Conservation (phyloP, 2,329 filamentous ascomycete species). For the Pyricularia grisea region DNA sequence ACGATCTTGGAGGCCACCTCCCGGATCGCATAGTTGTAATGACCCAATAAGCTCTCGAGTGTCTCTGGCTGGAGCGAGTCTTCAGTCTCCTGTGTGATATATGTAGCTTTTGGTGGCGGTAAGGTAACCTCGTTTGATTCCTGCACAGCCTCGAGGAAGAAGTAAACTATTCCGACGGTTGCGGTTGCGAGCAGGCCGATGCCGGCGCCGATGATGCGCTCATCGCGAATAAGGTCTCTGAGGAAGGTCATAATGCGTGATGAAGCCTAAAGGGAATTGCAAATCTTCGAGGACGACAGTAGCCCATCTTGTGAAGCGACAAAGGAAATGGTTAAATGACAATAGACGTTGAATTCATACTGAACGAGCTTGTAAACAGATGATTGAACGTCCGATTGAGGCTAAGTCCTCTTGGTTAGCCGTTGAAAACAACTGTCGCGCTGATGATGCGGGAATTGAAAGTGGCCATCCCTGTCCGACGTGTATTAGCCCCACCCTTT, state of each 20-base stretch:
- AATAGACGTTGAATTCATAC: not conserved
- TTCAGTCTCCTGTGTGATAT: constrained; percentile 68
- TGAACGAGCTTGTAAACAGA: not conserved
- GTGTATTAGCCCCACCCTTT: not conserved
- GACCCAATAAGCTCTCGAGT: constrained; percentile 56
- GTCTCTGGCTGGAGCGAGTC: constrained; percentile 60
- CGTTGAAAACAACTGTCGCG: not conserved
- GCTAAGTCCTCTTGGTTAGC: not conserved
- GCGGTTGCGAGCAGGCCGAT: constrained; percentile 49
- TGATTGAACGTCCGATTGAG: not conserved
- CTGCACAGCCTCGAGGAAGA: constrained; percentile 49
- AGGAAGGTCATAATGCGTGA: constrained; percentile 28
- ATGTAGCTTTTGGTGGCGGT: constrained; percentile 55
- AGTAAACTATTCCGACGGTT: constrained; percentile 46
- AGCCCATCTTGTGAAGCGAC: not conserved
- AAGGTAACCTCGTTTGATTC: constrained; percentile 58
- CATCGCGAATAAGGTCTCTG: constrained; percentile 31
- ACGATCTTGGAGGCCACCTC: constrained; percentile 56
- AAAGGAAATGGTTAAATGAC: not conserved
- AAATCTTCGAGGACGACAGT: not conserved
- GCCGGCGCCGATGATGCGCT: constrained; percentile 42
- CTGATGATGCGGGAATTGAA: not conserved
- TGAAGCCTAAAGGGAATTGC: not conserved
- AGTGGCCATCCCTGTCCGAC: not conserved
- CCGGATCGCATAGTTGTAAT: constrained; percentile 64